Evolutionary conservation across 257 asterid genomes (phyloP), one percentile per base, ranked within the genome.

Genomic region (Leptodermis oblonga): DNA sequence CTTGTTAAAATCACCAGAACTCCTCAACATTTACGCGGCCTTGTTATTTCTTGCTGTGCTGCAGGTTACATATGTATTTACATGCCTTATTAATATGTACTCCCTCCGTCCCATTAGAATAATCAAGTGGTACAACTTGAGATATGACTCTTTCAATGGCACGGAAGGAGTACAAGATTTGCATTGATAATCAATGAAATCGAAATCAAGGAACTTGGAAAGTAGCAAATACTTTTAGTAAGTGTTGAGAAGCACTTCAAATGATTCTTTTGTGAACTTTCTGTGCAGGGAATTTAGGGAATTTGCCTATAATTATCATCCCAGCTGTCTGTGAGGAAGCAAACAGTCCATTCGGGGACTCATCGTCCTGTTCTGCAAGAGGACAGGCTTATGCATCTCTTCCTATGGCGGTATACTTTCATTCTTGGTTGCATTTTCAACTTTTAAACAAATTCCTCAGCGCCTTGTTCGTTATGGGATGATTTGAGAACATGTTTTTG

Each of bases 11-110:
- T 81, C 76, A 74, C 78, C 45, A 64, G 53, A 62, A 39, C 82
- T 13, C 85, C 85, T 54, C 65, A 33, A 12, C 77, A 77, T 53
- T 53, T 81, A 25, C 74, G 68, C 7, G 85, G 85, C 76, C 82
- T 81, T 22, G 80, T 77, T 20, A 74, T 81, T 37, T 79, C 82
- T 72, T 77, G 78, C 76, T 81, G 85, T n/a, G 79, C 85, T 0
- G 80, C 82, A 70, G 84, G 84, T 80, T 62, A 39, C 12, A 5
- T 22, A 20, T 4, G 17, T 39, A 4, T 39, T 39, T 39, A 39
- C 43, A 39, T 4, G 43, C 4, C 10, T 39, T 39, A 4, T 39
- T 39, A 39, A 39, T 39, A 10, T 39, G 43, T 39, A 39, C n/a
- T n/a, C n/a, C n/a, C n/a, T n/a, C n/a, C n/a, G n/a, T n/a, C n/a